Evolutionary conservation across 2,329 filamentous ascomycete genomes (phyloP).

Genomic region (Cladophialophora chaetospira): DNA sequence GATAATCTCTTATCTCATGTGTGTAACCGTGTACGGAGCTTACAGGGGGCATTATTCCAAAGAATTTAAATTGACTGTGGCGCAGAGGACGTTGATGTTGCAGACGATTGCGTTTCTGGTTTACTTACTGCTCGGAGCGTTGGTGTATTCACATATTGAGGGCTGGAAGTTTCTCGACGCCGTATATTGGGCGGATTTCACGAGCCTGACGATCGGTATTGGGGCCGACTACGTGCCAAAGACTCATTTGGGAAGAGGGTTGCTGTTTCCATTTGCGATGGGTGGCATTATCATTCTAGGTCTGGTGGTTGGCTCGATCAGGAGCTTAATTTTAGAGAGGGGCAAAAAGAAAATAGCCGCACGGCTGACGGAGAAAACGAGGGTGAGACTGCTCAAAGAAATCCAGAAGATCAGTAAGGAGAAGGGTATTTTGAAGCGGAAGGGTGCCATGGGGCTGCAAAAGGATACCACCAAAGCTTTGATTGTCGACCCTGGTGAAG

Average conservation of each 20-base stretch:
- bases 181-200: conserved; percentile 60
- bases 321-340: conserved; percentile 42
- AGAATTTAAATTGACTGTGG: conserved; percentile 58
- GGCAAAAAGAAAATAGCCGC: conserved; percentile 42
- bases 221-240: conserved; percentile 55
- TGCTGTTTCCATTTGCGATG: conserved; percentile 58
- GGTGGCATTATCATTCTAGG: conserved; percentile 58
- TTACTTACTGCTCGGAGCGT: conserved; percentile 44
- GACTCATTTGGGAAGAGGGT: conserved; percentile 52
- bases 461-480: conserved; percentile 18
- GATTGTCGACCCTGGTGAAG: conserved; percentile 23
- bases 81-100: conserved; percentile 56
- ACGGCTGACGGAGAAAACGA: conserved; percentile 40
- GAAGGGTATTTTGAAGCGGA: conserved; percentile 7
- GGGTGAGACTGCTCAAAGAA: conserved; percentile 36
- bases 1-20: conserved; percentile 57
- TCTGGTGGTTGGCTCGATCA: conserved; percentile 57
- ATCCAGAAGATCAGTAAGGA: conserved; percentile 13
- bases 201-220: conserved; percentile 57
- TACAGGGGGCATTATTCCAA: conserved; percentile 56
- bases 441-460: conserved; percentile 17
- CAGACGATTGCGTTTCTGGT: conserved; percentile 47
- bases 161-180: conserved; percentile 57
- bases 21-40: conserved; percentile 59
- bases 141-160: conserved; percentile 48